These are phyloP conservation scores for Pisolithus tinctorius DNA, from an alignment of 768 basidiomycete species.

Conservation along the genomic window DNA sequence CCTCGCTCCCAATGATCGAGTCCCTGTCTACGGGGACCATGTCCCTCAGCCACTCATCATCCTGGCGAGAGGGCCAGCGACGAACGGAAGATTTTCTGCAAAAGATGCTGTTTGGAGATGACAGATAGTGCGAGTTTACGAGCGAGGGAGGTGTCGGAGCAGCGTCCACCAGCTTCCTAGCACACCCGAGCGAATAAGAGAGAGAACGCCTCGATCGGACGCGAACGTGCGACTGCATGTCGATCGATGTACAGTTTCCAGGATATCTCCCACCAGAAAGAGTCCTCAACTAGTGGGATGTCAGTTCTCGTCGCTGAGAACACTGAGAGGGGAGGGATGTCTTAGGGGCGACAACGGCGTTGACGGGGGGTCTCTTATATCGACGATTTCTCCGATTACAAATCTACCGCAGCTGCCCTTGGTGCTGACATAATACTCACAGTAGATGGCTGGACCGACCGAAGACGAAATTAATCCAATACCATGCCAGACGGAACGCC, in stretches of 20 bases:
- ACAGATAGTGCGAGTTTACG: conserved; percentile 47
- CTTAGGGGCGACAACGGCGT: no score
- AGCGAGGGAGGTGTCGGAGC: conserved; percentile 57
- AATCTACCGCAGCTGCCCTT: no score
- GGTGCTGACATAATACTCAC: no score
- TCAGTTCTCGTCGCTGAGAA: conserved; percentile 5
- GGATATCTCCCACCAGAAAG: no score
- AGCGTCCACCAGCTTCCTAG: conserved; percentile 23
- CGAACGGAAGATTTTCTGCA: conserved; percentile 28
- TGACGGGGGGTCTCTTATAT: no score
- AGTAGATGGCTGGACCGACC: no score
- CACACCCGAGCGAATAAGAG: not conserved
- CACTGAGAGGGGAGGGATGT: no score
- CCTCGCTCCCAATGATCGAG: conserved; percentile 4
- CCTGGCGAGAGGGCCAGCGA: conserved; percentile 39
- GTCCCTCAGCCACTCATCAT: conserved; percentile 60
- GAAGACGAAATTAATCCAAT: no score
- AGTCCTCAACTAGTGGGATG: no score
- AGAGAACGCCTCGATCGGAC: conserved; percentile 13
- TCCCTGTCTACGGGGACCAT: conserved; percentile 38
- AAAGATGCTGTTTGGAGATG: conserved; percentile 44
- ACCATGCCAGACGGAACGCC: no score
- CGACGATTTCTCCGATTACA: no score
- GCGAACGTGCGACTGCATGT: not conserved
- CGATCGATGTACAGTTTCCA: not conserved